Conservation (phyloP, 2,329 filamentous ascomycete species). For the Cercospora citrullina region DNA sequence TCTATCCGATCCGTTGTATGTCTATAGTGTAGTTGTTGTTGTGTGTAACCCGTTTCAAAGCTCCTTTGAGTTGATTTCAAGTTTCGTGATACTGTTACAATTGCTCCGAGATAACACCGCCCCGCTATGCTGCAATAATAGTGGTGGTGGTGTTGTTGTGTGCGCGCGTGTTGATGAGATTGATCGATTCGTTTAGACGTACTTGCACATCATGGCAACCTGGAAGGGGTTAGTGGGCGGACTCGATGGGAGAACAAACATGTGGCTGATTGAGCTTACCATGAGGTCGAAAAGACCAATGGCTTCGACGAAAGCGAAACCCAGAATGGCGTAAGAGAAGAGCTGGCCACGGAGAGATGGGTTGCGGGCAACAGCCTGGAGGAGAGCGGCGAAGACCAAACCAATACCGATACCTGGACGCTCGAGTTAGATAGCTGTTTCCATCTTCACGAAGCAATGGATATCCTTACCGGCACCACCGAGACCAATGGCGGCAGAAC, state of each 20-base stretch:
- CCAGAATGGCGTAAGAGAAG: conserved; percentile 93
- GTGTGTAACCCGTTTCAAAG: neutral
- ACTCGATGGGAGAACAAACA: neutral
- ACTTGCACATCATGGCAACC: conserved; percentile 85
- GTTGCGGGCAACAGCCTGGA: conserved; percentile 90
- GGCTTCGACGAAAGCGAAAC: conserved; percentile 93
- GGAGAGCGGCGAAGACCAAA: conserved; percentile 87
- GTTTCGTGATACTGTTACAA: conserved; percentile 29
- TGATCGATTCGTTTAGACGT: conserved; percentile 38
- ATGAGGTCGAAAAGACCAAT: conserved; percentile 87
- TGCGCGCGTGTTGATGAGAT: neutral
- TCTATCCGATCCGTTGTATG: neutral
- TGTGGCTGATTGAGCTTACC: conserved; percentile 41
- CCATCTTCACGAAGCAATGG: neutral
- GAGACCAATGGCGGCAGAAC: conserved; percentile 86
- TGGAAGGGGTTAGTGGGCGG: neutral
- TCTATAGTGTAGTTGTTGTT: neutral
- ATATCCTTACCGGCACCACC: conserved; percentile 34
- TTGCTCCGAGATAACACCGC: conserved; percentile 15
- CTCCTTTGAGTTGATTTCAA: neutral
- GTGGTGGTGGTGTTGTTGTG: neutral
- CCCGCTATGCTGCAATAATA: conserved; percentile 23
- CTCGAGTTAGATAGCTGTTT: neutral
- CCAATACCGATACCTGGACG: conserved; percentile 80
- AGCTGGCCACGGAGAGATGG: conserved; percentile 91